phyloP scores from a whole-genome alignment of 768 basidiomycete genomes.

The Xerocomellus chrysenteron region DNA sequence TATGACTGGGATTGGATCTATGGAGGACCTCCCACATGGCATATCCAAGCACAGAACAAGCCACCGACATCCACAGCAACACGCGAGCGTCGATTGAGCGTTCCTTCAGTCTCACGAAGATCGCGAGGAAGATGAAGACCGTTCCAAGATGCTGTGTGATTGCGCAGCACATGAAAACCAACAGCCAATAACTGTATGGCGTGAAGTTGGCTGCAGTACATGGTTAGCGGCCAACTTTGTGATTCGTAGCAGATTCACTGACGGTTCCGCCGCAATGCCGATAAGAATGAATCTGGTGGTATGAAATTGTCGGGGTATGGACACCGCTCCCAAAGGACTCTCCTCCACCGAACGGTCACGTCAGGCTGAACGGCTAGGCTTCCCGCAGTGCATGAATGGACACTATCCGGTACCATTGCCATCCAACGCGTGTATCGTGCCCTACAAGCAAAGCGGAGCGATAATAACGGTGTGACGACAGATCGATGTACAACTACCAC shows the following conservation, averaged over 20 bases:
- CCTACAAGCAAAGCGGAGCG: background rate
- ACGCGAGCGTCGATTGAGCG: constrained; percentile 63
- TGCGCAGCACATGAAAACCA: constrained; percentile 68
- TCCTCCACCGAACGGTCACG: constrained; percentile 53
- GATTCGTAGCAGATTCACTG: constrained; percentile 30
- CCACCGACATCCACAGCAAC: constrained; percentile 63
- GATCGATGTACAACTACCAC: constrained; percentile 3
- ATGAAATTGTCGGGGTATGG: constrained; percentile 85
- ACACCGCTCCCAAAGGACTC: constrained; percentile 76
- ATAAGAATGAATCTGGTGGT: constrained; percentile 68
- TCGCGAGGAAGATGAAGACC: constrained; percentile 77
- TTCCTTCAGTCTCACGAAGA: constrained; percentile 73
- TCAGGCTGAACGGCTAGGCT: background rate
- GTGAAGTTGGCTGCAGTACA: constrained; percentile 65
- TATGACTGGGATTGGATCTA: constrained; percentile 31
- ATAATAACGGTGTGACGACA: background rate
- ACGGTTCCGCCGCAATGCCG: constrained; percentile 79
- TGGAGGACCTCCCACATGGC: constrained; percentile 59
- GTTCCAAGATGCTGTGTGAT: constrained; percentile 84
- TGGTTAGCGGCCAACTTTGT: constrained; percentile 12
- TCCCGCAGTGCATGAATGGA: background rate
- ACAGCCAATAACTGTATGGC: constrained; percentile 72
- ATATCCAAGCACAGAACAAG: constrained; percentile 61
- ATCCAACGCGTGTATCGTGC: background rate
- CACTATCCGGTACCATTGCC: background rate